phyloP scores from a whole-genome alignment of 2,329 filamentous ascomycete genomes.

The Cladosporium sp. region DNA sequence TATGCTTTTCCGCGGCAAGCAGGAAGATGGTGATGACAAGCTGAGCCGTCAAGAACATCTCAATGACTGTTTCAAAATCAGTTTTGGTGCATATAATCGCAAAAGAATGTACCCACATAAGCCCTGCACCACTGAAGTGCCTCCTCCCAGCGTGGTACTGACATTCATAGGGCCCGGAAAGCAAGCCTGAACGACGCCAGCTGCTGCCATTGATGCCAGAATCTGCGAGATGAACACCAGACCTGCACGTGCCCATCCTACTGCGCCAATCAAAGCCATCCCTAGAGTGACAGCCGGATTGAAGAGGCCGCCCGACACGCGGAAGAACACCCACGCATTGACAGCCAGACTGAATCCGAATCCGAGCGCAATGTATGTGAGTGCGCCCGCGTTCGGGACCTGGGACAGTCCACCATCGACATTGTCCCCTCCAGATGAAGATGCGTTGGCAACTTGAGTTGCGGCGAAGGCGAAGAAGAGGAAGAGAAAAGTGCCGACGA shows the following conservation, averaged over 20 bases:
- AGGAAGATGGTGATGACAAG: conserved; percentile 48
- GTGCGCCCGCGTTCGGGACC: conserved; percentile 31
- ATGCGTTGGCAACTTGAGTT: conserved; percentile 39
- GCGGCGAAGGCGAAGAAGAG: conserved; percentile 39
- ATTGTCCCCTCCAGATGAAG: conserved; percentile 20
- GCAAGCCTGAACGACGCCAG: conserved; percentile 41
- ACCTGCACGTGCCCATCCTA: conserved; percentile 41
- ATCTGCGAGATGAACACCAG: conserved; percentile 45
- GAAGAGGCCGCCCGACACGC: conserved; percentile 39
- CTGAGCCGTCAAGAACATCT: conserved; percentile 48
- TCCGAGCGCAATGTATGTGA: conserved; percentile 37
- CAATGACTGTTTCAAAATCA: conserved; percentile 34
- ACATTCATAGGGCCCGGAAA: conserved; percentile 46
- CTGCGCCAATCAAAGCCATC: conserved; percentile 45
- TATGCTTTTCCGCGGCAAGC: conserved; percentile 41
- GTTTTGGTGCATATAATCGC: neutral
- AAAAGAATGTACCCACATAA: conserved; percentile 29
- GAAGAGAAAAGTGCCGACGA: conserved; percentile 44
- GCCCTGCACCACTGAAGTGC: conserved; percentile 41
- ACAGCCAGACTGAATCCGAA: conserved; percentile 43
- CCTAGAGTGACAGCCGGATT: conserved; percentile 43
- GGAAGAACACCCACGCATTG: conserved; percentile 44
- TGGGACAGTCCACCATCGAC: conserved; percentile 22
- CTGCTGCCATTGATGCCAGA: conserved; percentile 41
- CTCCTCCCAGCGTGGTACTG: conserved; percentile 39